Conservation (phyloP, 2,329 filamentous ascomycete genomes). For the Fusarium sublunatum region DNA sequence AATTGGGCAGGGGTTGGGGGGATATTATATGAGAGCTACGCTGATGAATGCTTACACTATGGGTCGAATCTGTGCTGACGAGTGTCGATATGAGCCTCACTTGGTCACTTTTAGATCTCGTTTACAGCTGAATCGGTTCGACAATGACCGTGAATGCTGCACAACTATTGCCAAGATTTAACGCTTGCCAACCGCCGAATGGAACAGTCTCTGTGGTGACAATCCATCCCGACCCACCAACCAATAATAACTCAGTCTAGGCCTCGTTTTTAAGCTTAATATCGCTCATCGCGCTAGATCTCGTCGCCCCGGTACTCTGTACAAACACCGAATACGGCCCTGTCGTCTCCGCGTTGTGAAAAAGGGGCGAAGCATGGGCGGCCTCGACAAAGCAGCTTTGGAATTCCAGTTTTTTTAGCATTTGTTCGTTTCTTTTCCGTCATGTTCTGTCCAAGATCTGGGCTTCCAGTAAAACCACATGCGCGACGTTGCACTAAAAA, state of each 20-base stretch:
- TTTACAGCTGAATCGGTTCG: no score
- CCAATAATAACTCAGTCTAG: constrained; percentile 28
- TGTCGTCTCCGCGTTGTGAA: neutral
- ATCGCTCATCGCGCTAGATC: constrained; percentile 28
- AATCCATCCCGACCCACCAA: neutral
- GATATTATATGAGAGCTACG: neutral
- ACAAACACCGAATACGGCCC: neutral
- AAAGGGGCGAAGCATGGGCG: constrained; percentile 19
- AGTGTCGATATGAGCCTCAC: neutral
- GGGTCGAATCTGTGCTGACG: no score
- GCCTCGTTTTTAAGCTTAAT: constrained; percentile 37
- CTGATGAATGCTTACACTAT: neutral
- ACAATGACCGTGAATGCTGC: neutral
- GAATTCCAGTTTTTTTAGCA: constrained; percentile 11
- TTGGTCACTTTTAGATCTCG: neutral
- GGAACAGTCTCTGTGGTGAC: constrained; percentile 7
- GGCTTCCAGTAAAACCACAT: neutral
- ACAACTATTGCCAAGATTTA: constrained; percentile 6
- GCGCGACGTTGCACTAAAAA: neutral
- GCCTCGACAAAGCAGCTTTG: constrained; percentile 1
- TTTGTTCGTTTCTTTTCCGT: neutral
- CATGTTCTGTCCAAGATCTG: neutral
- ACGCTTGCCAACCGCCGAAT: constrained; percentile 8
- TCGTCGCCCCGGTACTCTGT: neutral
- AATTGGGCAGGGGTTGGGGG: neutral